Evolutionary conservation across 2,329 filamentous ascomycete genomes (phyloP).

Genomic region (Fusarium coffeatum): DNA sequence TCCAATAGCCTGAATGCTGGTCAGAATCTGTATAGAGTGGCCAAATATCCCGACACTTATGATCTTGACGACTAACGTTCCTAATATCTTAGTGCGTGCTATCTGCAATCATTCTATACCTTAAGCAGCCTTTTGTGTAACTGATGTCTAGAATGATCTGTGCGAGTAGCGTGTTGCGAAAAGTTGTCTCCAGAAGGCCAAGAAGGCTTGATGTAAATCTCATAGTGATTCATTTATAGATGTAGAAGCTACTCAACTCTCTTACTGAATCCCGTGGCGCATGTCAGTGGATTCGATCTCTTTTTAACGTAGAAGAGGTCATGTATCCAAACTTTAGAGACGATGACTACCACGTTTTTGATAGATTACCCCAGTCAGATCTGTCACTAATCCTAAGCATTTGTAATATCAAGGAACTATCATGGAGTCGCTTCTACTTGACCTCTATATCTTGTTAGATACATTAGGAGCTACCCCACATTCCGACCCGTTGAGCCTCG

Average conservation of each 20-base stretch:
- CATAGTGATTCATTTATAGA: background rate
- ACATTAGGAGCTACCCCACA: constrained; percentile 43
- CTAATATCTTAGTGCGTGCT: background rate
- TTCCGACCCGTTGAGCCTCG: constrained; percentile 45
- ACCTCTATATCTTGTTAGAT: background rate
- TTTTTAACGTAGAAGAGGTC: background rate
- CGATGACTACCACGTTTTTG: background rate
- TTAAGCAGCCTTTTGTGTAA: background rate
- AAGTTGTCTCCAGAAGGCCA: background rate
- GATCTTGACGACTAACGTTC: background rate
- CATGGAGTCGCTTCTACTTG: background rate
- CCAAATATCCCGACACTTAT: background rate
- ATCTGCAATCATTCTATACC: background rate
- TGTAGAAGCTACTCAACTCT: background rate
- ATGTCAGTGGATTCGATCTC: background rate
- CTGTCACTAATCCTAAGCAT: fast-evolving
- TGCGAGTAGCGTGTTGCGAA: background rate
- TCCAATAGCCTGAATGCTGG: fast-evolving
- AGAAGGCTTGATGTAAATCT: background rate
- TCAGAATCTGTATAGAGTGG: background rate
- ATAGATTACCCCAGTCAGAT: fast-evolving
- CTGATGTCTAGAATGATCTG: too few relatives aligned
- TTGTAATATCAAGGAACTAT: background rate
- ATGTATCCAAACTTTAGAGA: background rate
- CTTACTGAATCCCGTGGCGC: background rate